Evolutionary conservation across 805 yeast species (phyloP).

Genomic region (Candida nemodendra): DNA sequence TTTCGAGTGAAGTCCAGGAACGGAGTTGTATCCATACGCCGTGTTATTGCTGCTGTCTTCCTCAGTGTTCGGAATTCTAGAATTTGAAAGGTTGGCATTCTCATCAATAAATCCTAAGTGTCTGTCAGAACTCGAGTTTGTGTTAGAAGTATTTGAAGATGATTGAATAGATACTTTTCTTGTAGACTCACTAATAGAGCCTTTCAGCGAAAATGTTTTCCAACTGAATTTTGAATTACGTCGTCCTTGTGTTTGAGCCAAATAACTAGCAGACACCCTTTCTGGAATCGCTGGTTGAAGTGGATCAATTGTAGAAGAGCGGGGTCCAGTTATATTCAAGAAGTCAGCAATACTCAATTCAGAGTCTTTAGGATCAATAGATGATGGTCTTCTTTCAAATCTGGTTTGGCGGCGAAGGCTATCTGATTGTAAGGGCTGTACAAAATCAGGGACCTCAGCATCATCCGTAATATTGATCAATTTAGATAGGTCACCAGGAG

Average conservation of each 20-base stretch:
- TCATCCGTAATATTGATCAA: background rate
- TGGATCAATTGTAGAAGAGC: background rate
- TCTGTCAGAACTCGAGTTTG: conserved; percentile 4
- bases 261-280: background rate
- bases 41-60: conserved; percentile 3
- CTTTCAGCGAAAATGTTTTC: conserved; percentile 24
- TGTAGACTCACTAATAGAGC: conserved; percentile 21
- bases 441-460: conserved; percentile 7
- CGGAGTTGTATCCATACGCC: background rate
- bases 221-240: conserved; percentile 28
- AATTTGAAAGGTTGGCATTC: background rate
- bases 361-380: conserved; percentile 14
- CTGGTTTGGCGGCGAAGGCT: background rate
- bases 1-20: conserved; percentile 4
- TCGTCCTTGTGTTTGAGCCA: conserved; percentile 9
- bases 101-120: conserved; percentile 12
- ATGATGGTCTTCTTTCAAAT: conserved; percentile 6
- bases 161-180: conserved; percentile 13
- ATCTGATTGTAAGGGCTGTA: conserved; percentile 1
- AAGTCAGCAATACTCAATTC: conserved; percentile 19
- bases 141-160: conserved; percentile 4
- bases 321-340: conserved; percentile 11
- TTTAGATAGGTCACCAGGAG: background rate
- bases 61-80: background rate
- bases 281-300: background rate